Evolutionary conservation across 805 yeast genomes (phyloP).

Genomic region (Barnettozyma wickerhamii): DNA sequence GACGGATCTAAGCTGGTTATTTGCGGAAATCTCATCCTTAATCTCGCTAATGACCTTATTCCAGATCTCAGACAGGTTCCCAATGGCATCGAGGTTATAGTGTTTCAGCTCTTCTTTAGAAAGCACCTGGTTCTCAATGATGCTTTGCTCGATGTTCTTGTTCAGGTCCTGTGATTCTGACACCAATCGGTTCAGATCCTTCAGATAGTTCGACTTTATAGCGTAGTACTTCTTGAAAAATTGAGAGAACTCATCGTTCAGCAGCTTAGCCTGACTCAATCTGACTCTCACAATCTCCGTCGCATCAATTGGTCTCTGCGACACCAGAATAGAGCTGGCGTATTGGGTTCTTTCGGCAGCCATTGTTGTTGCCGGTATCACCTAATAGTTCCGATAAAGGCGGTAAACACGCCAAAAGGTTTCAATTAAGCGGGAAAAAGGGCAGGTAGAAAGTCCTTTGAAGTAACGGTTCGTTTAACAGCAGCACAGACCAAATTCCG

Average conservation of each 20-base stretch:
- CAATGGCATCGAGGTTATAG: conserved; percentile 45
- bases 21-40: conserved; percentile 43
- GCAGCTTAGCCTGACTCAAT: conserved; percentile 45
- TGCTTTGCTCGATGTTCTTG: conserved; percentile 28
- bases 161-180: conserved; percentile 28
- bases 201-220: conserved; percentile 21
- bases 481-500: too few relatives aligned
- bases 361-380: conserved; percentile 4
- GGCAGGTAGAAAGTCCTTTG: too few relatives aligned
- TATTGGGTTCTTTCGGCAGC: conserved; percentile 31
- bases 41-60: conserved; percentile 36
- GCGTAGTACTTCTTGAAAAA: conserved; percentile 46
- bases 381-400: not conserved
- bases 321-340: conserved; percentile 36
- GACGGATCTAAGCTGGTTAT: conserved; percentile 40
- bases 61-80: conserved; percentile 43
- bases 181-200: conserved; percentile 19
- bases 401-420: too few relatives aligned
- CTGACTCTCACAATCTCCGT: conserved; percentile 57
- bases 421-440: too few relatives aligned
- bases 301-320: conserved; percentile 53
- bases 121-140: conserved; percentile 35
- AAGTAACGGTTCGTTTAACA: too few relatives aligned
- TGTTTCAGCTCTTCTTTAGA: conserved; percentile 43
- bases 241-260: conserved; percentile 57